A percentile compares a stretch with the other conserved stretches of the same genome.
phyloP scores from a whole-genome alignment of 129 eudicot species.

The Chrysanthemum lavandulifolium region DNA sequence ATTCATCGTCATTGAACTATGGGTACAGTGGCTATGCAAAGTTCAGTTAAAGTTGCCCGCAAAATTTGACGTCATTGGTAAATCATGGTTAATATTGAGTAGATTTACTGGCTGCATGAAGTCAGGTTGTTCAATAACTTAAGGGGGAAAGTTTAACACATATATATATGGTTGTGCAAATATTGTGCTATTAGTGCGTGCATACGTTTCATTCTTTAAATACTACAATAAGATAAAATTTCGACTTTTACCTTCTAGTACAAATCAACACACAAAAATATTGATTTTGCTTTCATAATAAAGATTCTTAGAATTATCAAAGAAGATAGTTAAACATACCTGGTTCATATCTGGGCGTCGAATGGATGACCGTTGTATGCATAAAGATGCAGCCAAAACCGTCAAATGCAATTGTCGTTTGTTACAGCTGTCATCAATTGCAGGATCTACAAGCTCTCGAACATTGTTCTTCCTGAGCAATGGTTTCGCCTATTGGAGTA shows the following conservation, averaged over 20 bases:
- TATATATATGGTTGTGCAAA: no score
- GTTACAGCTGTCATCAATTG: constrained; percentile 54
- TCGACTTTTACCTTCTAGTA: no score
- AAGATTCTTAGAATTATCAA: background rate
- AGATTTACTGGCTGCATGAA: background rate
- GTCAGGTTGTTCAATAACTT: background rate
- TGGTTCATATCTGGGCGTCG: constrained; percentile 84
- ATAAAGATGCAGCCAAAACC: constrained; percentile 75
- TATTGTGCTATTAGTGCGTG: no score
- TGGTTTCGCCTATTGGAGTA: constrained; percentile 69
- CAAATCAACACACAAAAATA: no score
- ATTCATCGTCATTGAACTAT: background rate
- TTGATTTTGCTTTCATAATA: background rate
- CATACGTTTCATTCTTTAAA: no score
- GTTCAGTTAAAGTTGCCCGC: background rate
- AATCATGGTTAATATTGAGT: constrained; percentile 2
- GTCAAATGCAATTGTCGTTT: constrained; percentile 60
- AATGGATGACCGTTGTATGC: constrained; percentile 80
- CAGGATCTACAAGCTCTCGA: constrained; percentile 72
- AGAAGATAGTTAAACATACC: constrained; percentile 34
- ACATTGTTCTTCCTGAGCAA: constrained; percentile 67
- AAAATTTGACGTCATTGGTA: no score
- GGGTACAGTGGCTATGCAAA: background rate
- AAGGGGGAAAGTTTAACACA: no score
- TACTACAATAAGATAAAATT: no score